Conservation (phyloP, 2,329 filamentous ascomycete genomes). For the Escovopsis sp. region DNA sequence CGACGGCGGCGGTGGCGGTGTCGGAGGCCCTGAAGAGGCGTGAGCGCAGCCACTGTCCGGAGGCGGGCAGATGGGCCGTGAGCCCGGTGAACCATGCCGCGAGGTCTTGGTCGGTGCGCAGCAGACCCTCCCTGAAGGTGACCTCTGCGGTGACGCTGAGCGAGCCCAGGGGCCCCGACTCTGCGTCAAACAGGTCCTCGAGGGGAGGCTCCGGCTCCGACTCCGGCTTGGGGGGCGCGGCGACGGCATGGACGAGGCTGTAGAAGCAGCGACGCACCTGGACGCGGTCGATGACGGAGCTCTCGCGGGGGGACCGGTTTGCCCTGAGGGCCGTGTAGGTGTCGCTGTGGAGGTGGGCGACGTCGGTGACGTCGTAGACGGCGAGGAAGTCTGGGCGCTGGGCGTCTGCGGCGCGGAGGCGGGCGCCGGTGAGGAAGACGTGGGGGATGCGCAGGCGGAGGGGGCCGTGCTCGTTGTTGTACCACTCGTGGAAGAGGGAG, state of each 20-base stretch:
- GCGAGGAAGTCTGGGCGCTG: slow-evolving; percentile 57
- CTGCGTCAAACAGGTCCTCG: too few species aligned
- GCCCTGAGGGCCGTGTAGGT: slow-evolving; percentile 54
- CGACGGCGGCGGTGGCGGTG: slow-evolving; percentile 22
- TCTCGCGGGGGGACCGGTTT: slow-evolving; percentile 38
- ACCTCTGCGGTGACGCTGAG: slow-evolving; percentile 35
- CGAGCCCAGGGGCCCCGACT: too few species aligned
- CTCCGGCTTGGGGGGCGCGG: too few species aligned
- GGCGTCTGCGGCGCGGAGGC: slow-evolving; percentile 56
- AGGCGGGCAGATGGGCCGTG: too few species aligned
- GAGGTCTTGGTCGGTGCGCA: slow-evolving; percentile 22
- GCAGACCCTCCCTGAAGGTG: slow-evolving; percentile 27
- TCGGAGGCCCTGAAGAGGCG: slow-evolving; percentile 54
- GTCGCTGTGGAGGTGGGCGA: slow-evolving; percentile 53
- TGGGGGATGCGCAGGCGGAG: slow-evolving; percentile 61
- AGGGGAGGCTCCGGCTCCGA: too few species aligned
- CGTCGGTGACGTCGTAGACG: slow-evolving; percentile 66
- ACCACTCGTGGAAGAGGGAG: slow-evolving; percentile 77
- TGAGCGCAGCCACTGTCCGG: slow-evolving; percentile 48
- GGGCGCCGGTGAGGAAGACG: slow-evolving; percentile 61
- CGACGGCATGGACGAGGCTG: slow-evolving; percentile 42
- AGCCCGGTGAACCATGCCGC: slow-evolving; percentile 53
- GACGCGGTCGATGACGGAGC: slow-evolving; percentile 35
- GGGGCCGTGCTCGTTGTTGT: slow-evolving; percentile 86
- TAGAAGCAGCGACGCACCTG: slow-evolving; percentile 58